These are phyloP conservation scores for Pythium chondricola DNA, from an alignment of 352 stramenopile species.

Conservation along the genomic window DNA sequence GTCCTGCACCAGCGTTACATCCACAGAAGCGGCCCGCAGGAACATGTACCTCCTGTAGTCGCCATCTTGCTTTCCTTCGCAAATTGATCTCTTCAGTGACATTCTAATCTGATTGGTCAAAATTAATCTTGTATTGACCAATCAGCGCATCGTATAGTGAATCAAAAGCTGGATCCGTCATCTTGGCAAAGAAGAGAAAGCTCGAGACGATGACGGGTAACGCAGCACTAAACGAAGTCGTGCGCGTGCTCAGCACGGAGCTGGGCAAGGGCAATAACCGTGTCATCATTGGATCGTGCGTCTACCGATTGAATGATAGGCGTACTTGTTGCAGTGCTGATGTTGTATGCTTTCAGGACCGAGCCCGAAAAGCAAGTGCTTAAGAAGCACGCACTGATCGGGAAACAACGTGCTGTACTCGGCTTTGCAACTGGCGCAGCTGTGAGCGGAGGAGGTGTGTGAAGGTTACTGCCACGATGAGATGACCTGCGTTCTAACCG, in stretches of 20 bases:
- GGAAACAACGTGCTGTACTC: constrained; percentile 36
- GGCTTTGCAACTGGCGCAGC: constrained; percentile 31
- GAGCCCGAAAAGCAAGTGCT: constrained; percentile 59
- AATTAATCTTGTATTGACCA: constrained; percentile 11
- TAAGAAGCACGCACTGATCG: constrained; percentile 37
- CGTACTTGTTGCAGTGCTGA: not conserved
- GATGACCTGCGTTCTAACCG: not conserved
- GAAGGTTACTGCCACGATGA: not conserved
- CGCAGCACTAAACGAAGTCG: constrained; percentile 49
- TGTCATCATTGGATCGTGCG: constrained; percentile 53
- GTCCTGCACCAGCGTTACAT: no score
- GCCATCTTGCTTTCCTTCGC: no score
- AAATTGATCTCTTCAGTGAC: no score
- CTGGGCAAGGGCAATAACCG: constrained; percentile 42
- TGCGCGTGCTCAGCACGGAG: constrained; percentile 57
- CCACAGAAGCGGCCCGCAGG: no score
- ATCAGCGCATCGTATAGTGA: constrained; percentile 8
- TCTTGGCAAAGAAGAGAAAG: no score
- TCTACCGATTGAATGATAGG: not conserved
- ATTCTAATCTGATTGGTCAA: constrained; percentile 9
- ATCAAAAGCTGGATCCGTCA: no score
- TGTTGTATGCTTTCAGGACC: constrained; percentile 27
- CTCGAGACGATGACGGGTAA: constrained; percentile 12
- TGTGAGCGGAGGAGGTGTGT: constrained; percentile 19
- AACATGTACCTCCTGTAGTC: no score